These are phyloP conservation scores for Chrysoporthe puriensis DNA, from an alignment of 2,329 filamentous ascomycete species.

Conservation along the genomic window DNA sequence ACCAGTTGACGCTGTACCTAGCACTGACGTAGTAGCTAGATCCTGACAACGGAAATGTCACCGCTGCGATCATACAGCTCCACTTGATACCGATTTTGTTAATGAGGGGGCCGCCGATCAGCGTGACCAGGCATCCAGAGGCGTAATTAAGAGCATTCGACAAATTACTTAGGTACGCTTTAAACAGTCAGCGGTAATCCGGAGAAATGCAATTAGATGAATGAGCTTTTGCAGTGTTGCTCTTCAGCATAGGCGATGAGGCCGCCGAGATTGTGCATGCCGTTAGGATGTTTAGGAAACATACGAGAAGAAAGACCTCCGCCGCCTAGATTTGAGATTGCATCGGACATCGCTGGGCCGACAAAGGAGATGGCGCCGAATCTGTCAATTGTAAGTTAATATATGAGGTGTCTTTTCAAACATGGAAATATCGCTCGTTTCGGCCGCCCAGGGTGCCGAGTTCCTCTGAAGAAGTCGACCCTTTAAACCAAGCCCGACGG, in stretches of 20 bases:
- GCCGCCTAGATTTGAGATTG: conserved; percentile 28
- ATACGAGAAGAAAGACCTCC: conserved; percentile 25
- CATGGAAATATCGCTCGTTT: not conserved
- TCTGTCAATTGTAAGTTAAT: not conserved
- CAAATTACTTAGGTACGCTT: conserved; percentile 25
- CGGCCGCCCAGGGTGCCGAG: too few relatives aligned
- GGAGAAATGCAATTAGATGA: not conserved
- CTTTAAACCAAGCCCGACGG: not conserved
- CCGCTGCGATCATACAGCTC: conserved; percentile 41
- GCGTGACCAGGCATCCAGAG: conserved; percentile 22
- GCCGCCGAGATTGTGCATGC: not conserved
- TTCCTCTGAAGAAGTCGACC: not conserved
- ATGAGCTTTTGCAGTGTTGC: too few relatives aligned
- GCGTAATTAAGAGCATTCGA: conserved; percentile 26
- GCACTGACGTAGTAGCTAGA: conserved; percentile 41
- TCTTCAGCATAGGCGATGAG: not conserved
- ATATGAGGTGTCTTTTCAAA: not conserved
- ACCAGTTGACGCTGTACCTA: conserved; percentile 37
- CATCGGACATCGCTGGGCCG: conserved; percentile 27
- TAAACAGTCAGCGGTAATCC: not conserved
- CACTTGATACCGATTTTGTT: conserved; percentile 44
- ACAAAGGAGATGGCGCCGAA: conserved; percentile 27
- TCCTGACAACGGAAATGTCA: conserved; percentile 39
- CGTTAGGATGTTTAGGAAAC: not conserved
- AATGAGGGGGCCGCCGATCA: conserved; percentile 42